Conservation (phyloP, 2,329 filamentous ascomycete genomes). For the Orbilia oligospora region DNA sequence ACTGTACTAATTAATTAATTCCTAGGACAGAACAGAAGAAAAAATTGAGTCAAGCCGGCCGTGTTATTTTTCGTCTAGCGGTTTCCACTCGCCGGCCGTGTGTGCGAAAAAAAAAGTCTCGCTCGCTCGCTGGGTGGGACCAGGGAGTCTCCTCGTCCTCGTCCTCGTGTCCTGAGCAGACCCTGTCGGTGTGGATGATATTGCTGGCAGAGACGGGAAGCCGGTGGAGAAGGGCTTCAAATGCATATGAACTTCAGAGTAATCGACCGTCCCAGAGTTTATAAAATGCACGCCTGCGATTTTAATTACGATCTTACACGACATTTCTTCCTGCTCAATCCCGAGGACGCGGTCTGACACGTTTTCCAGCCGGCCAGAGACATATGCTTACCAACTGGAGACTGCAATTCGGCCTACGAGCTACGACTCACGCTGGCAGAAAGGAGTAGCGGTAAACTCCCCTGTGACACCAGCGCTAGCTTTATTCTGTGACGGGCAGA, state of each 20-base stretch:
- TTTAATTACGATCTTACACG: slow-evolving; percentile 3
- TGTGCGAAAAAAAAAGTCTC: slow-evolving; percentile 45
- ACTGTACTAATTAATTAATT: slow-evolving; percentile 20
- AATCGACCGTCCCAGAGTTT: background rate
- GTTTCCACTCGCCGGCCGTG: slow-evolving; percentile 22
- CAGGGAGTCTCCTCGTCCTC: slow-evolving; percentile 15
- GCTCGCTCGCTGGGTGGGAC: slow-evolving; percentile 47
- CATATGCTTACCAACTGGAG: background rate
- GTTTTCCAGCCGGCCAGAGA: slow-evolving; percentile 10
- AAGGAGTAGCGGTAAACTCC: background rate
- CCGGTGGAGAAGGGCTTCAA: background rate
- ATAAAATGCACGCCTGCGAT: background rate
- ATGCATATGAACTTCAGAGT: background rate
- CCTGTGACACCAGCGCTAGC: slow-evolving; percentile 46
- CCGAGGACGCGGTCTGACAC: slow-evolving; percentile 47
- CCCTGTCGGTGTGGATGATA: slow-evolving; percentile 20
- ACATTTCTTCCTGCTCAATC: background rate
- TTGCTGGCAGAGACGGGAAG: slow-evolving; percentile 17
- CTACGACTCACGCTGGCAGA: background rate
- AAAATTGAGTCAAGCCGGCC: slow-evolving; percentile 22
- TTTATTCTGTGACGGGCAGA: slow-evolving; percentile 12
- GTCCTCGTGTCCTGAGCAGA: slow-evolving; percentile 35
- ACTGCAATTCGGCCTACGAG: slow-evolving; percentile 1
- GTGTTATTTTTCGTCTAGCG: slow-evolving; percentile 50
- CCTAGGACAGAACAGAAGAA: slow-evolving; percentile 18